Evolutionary conservation across 345 rosid species (phyloP), one percentile per base, ranked within the genome.

Genomic region (Gynandropsis gynandra): DNA sequence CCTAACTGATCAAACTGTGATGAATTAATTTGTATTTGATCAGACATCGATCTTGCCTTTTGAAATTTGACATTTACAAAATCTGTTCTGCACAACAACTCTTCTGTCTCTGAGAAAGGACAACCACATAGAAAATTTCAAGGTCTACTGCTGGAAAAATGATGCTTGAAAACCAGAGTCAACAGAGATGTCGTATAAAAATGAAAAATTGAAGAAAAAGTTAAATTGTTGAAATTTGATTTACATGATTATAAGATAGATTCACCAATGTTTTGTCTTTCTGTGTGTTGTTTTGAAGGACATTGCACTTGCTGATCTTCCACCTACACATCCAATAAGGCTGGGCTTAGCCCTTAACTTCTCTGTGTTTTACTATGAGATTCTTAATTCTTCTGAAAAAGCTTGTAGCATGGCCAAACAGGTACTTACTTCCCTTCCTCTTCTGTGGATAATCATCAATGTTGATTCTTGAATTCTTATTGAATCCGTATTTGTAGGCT

Each of bases 391-490:
- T 44, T 70, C 95, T 37, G 97, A 88, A 34, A 85, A 88, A 61
- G 97, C 97, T 19, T 88, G 97, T 73, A 77, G 77, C 79, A 80
- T 88, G 97, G 97, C 97, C 36, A 88, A 88, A 65, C 92, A 82
- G 95, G 97, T 81, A 31, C 9, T 44, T 8, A 10, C 7, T 42
- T 54, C 45, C 49, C 16, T 16, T 49, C 15, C 7, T 20, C 50
- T n/a, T 12, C 33, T 19, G 39, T 57, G 8, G 7, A 31, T 36
- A 47, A 12, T 37, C 29, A 12, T 60, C 24, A 12, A 29, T 52
- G 8, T 0, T 7, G n/a, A 5, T 24, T n/a, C 7, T 12, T 13
- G 5, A 10, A 14, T 14, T 50, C 19, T 10, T 50, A 9, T 42
- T 55, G 38, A 17, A 34, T 53, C 47, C 4, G 5, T 15, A 9